phyloP scores from a whole-genome alignment of 1,139 yeast species.

The Kluyveromyces marxianus region DNA sequence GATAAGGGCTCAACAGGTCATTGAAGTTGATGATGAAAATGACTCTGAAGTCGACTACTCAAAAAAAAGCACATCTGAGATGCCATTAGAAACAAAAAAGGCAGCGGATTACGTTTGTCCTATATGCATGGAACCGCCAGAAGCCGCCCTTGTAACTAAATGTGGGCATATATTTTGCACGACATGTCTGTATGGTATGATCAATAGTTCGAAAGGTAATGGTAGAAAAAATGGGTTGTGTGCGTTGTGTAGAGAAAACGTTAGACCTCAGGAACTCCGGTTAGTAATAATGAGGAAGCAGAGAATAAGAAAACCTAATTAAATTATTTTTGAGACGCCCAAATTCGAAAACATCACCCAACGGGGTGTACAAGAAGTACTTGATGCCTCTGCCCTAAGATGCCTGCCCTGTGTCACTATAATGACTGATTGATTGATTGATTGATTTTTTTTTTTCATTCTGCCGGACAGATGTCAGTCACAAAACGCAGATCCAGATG shows the following conservation, averaged over 20 bases:
- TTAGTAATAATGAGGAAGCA: constrained; percentile 29
- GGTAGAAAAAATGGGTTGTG: constrained; percentile 36
- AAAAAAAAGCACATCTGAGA: constrained; percentile 6
- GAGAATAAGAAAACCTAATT: constrained; percentile 13
- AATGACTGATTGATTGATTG: no score
- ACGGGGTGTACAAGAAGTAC: no score
- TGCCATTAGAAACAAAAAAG: constrained; percentile 18
- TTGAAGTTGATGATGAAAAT: background rate
- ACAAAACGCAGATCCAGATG: background rate
- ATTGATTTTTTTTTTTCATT: background rate
- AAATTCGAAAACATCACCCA: background rate
- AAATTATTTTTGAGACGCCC: background rate
- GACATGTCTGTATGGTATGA: constrained; percentile 42
- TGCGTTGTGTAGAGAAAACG: constrained; percentile 41
- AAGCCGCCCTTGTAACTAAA: constrained; percentile 38
- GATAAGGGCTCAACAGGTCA: constrained; percentile 3
- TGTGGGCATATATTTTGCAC: constrained; percentile 52
- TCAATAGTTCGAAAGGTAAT: constrained; percentile 37
- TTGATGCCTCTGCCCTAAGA: no score
- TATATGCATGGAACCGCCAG: constrained; percentile 47
- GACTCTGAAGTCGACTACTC: background rate
- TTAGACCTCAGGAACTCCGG: constrained; percentile 30
- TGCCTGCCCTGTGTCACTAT: no score
- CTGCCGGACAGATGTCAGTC: background rate
- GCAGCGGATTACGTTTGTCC: constrained; percentile 39